phyloP scores from a whole-genome alignment of 2,329 filamentous ascomycete species.

The Cladosporium sp. region DNA sequence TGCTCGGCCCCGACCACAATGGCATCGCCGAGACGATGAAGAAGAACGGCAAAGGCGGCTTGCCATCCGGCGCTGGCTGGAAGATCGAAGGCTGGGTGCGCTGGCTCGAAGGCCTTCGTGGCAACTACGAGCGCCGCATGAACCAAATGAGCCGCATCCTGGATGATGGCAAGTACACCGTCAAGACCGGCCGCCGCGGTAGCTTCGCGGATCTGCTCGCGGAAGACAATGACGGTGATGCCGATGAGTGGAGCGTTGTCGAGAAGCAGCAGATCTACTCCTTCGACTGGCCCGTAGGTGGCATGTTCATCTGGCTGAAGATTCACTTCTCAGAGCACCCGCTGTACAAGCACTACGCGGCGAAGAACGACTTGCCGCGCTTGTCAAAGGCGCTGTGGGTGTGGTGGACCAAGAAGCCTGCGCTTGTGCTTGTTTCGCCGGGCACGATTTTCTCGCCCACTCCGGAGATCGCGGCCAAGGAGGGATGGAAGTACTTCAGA shows the following conservation, averaged over 20 bases:
- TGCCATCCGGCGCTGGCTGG: slow-evolving; percentile 64
- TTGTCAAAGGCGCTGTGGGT: slow-evolving; percentile 70
- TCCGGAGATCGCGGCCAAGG: slow-evolving; percentile 55
- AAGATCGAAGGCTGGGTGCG: slow-evolving; percentile 82
- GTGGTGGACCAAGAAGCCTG: slow-evolving; percentile 67
- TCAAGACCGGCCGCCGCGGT: slow-evolving; percentile 59
- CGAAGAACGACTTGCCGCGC: slow-evolving; percentile 42
- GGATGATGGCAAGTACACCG: slow-evolving; percentile 64
- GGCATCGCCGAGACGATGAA: slow-evolving; percentile 41
- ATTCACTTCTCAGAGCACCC: slow-evolving; percentile 73
- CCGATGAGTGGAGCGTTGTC: slow-evolving; percentile 71
- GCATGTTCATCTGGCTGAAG: slow-evolving; percentile 89
- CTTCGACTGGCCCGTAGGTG: slow-evolving; percentile 78
- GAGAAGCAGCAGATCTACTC: slow-evolving; percentile 72
- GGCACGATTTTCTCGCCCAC: slow-evolving; percentile 74
- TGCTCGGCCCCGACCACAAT: slow-evolving; percentile 68
- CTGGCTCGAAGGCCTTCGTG: slow-evolving; percentile 83
- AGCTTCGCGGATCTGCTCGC: slow-evolving; percentile 31
- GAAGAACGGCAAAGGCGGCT: slow-evolving; percentile 44
- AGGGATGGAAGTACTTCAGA: slow-evolving; percentile 71
- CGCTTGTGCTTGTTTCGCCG: slow-evolving; percentile 68
- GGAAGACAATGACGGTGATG: slow-evolving; percentile 33
- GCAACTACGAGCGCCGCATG: slow-evolving; percentile 84
- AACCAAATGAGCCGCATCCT: slow-evolving; percentile 72
- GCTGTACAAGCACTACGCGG: slow-evolving; percentile 57